Percentiles rank a stretch among this genome's conserved stretches.
Conservation (phyloP, 2,329 filamentous ascomycete genomes). For the Fusarium devonianum region DNA sequence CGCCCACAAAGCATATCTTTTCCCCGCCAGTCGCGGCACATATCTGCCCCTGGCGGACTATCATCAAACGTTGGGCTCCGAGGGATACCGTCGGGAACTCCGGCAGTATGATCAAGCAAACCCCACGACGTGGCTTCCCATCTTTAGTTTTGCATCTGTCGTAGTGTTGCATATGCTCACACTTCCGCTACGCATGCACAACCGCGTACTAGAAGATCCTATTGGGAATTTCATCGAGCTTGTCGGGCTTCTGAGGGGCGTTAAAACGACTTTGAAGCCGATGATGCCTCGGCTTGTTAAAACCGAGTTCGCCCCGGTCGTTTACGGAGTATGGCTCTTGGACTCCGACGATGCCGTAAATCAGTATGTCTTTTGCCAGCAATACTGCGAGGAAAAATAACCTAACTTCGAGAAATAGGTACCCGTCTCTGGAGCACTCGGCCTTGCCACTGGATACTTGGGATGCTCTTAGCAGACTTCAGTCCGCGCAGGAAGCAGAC, state of each 20-base stretch:
- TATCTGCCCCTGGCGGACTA: conserved; percentile 42
- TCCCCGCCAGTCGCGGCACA: conserved; percentile 33
- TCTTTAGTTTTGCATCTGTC: conserved; percentile 53
- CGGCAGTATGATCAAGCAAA: conserved; percentile 25
- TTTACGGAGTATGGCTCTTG: conserved; percentile 31
- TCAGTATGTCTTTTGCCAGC: no score
- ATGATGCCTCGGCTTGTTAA: conserved; percentile 27
- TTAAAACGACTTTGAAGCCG: conserved; percentile 31
- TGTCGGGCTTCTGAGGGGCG: conserved; percentile 31
- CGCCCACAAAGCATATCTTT: conserved; percentile 43
- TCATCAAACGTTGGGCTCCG: conserved; percentile 42
- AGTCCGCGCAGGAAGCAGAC: conserved; percentile 31
- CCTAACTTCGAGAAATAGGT: conserved; percentile 14
- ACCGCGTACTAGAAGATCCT: conserved; percentile 26
- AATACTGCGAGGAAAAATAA: no score
- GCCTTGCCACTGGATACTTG: conserved; percentile 35
- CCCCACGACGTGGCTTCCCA: conserved; percentile 44
- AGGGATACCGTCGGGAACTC: conserved; percentile 39
- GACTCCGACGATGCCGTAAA: conserved; percentile 14
- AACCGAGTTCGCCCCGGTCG: conserved; percentile 36
- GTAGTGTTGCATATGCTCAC: conserved; percentile 44
- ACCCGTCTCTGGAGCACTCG: conserved; percentile 28
- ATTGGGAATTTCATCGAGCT: conserved; percentile 35
- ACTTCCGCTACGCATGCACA: conserved; percentile 30
- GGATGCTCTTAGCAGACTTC: conserved; percentile 29